Conservation (phyloP, 352 stramenopile genomes). For the Globisporangium nagaii region DNA sequence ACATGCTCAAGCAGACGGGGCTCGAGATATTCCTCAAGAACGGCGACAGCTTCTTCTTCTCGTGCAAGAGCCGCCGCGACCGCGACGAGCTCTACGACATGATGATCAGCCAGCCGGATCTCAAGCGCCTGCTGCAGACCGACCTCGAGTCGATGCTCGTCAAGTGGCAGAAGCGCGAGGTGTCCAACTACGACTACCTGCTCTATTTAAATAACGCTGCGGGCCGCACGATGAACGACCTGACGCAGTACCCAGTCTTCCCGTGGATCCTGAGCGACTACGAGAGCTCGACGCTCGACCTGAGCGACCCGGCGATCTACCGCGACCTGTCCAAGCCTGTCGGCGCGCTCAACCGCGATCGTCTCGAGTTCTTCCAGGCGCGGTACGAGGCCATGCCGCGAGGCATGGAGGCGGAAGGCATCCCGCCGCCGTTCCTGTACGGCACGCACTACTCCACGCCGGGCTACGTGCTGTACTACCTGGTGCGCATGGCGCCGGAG, state of each 20-base stretch:
- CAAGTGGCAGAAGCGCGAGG: slow-evolving; percentile 77
- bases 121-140: slow-evolving; percentile 54
- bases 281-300: slow-evolving; percentile 74
- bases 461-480: slow-evolving; percentile 97
- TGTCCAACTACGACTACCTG: slow-evolving; percentile 96
- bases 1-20: slow-evolving; percentile 84
- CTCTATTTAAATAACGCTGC: slow-evolving; percentile 87
- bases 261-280: slow-evolving; percentile 96
- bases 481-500: slow-evolving; percentile 95
- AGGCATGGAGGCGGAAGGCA: slow-evolving; percentile 66
- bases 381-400: slow-evolving; percentile 88
- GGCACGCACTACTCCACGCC: slow-evolving; percentile 92
- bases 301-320: slow-evolving; percentile 82
- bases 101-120: slow-evolving; percentile 70
- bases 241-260: slow-evolving; percentile 97
- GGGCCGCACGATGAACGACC: slow-evolving; percentile 84
- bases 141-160: slow-evolving; percentile 73
- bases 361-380: slow-evolving; percentile 84
- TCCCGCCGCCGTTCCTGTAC: slow-evolving; percentile 95
- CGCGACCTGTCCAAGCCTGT: slow-evolving; percentile 95
- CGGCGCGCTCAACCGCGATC: slow-evolving; percentile 88
- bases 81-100: slow-evolving; percentile 82
- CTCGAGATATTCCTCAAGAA: slow-evolving; percentile 82
- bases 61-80: slow-evolving; percentile 52
- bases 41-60: slow-evolving; percentile 80